Evolutionary conservation across 2,329 filamentous ascomycete species (phyloP).

Genomic region (Aspergillus melleus): DNA sequence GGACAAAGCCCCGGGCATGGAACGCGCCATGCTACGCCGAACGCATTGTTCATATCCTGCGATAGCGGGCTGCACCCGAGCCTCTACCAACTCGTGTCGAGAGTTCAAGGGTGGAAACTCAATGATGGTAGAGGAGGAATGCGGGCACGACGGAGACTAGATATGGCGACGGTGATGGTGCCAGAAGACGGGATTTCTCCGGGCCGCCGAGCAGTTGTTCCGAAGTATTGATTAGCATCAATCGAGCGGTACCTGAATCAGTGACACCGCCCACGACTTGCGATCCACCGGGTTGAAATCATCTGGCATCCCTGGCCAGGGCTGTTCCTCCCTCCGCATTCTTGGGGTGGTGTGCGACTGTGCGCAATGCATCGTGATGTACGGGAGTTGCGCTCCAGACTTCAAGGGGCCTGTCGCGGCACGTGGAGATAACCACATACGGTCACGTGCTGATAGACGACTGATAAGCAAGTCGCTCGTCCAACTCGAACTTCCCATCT

Average conservation of each 20-base stretch:
- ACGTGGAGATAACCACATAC: background rate
- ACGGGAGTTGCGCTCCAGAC: too few species aligned
- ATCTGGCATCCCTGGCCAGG: too few species aligned
- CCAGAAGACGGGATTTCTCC: constrained; percentile 13
- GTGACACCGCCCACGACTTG: too few species aligned
- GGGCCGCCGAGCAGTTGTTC: constrained; percentile 19
- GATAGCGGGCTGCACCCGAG: constrained; percentile 10
- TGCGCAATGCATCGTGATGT: too few species aligned
- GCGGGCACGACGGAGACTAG: constrained; percentile 1
- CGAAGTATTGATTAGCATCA: constrained; percentile 1
- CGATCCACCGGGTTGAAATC: too few species aligned
- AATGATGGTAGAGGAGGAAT: background rate
- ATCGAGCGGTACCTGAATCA: too few species aligned
- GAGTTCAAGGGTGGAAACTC: background rate
- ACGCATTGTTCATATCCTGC: constrained; percentile 45
- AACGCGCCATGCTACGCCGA: constrained; percentile 42
- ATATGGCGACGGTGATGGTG: background rate
- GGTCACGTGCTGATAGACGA: background rate
- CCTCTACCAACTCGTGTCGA: background rate
- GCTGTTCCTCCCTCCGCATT: too few species aligned
- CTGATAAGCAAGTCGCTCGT: background rate
- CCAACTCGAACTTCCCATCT: too few species aligned
- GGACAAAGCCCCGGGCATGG: constrained; percentile 39
- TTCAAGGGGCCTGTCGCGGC: too few species aligned
- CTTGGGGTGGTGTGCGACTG: too few species aligned